phyloP scores from a whole-genome alignment of 148 eudicot genomes.

The Rhododendron vialii region DNA sequence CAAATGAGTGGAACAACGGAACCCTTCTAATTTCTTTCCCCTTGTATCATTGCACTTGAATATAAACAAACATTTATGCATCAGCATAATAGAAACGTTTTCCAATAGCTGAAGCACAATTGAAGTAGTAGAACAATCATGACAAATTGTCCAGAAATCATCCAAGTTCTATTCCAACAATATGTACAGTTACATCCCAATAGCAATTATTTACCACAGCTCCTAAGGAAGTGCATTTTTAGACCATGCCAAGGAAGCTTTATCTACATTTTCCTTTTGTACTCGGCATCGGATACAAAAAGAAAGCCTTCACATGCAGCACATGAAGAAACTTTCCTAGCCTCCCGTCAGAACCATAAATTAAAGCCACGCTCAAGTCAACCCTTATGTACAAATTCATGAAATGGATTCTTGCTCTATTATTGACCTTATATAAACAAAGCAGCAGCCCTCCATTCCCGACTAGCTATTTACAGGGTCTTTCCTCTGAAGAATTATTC shows the following conservation, averaged over 20 bases:
- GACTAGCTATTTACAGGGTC: constrained; percentile 25
- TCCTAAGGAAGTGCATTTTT: not conserved
- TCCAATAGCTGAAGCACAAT: not conserved
- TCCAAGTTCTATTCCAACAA: not conserved
- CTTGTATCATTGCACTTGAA: not conserved
- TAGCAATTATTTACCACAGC: constrained; percentile 1
- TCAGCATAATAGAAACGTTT: not conserved
- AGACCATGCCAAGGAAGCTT: constrained; percentile 22
- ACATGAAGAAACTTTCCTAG: not conserved
- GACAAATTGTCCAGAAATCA: not conserved
- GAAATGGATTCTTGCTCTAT: not conserved
- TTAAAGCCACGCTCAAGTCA: constrained; percentile 9
- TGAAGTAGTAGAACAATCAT: not conserved
- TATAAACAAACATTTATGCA: not conserved
- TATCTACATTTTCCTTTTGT: constrained; percentile 25
- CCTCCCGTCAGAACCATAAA: constrained; percentile 4
- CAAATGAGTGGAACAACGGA: no score
- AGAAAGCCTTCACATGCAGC: constrained; percentile 22
- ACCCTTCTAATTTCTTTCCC: no score
- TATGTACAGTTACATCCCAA: not conserved
- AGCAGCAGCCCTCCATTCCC: not conserved
- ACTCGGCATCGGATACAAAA: not conserved
- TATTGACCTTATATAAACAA: not conserved
- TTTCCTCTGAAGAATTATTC: constrained; percentile 30
- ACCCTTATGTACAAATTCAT: constrained; percentile 13